phyloP scores from a whole-genome alignment of 257 asterid genomes.

The Capsicum chinense region DNA sequence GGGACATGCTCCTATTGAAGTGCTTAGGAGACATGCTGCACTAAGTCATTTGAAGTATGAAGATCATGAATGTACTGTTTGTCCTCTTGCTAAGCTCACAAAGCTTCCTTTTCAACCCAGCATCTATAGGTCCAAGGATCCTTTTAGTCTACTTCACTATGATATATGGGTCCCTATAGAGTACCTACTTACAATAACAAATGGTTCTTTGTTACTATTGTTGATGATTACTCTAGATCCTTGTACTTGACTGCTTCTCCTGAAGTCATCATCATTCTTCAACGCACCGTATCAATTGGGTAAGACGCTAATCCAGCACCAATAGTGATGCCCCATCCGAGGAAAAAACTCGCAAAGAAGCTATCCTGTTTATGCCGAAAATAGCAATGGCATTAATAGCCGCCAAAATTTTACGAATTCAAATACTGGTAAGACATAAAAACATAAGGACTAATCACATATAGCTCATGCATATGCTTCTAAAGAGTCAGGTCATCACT shows the following conservation, averaged over 20 bases:
- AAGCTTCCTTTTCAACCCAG: no score
- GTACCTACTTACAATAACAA: no score
- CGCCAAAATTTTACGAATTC: not conserved
- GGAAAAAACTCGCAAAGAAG: conserved; percentile 37
- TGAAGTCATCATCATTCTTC: conserved; percentile 38
- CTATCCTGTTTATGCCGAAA: conserved; percentile 29
- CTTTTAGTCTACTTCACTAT: no score
- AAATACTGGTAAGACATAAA: not conserved
- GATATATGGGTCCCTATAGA: no score
- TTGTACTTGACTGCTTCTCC: conserved; percentile 35
- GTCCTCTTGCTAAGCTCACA: no score
- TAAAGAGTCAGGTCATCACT: not conserved
- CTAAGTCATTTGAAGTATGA: no score
- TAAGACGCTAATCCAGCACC: conserved; percentile 40
- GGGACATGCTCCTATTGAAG: no score
- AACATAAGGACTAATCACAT: not conserved
- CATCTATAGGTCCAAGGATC: no score
- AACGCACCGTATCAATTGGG: conserved; percentile 34
- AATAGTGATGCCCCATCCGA: conserved; percentile 37
- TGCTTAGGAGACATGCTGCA: no score
- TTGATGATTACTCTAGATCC: no score
- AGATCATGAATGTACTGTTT: no score
- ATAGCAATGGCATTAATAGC: not conserved
- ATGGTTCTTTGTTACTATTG: no score
- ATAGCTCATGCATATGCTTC: not conserved